Evolutionary conservation across 441 rosid species (phyloP), one percentile per base, ranked within the genome.

Genomic region (Populus tomentosa): DNA sequence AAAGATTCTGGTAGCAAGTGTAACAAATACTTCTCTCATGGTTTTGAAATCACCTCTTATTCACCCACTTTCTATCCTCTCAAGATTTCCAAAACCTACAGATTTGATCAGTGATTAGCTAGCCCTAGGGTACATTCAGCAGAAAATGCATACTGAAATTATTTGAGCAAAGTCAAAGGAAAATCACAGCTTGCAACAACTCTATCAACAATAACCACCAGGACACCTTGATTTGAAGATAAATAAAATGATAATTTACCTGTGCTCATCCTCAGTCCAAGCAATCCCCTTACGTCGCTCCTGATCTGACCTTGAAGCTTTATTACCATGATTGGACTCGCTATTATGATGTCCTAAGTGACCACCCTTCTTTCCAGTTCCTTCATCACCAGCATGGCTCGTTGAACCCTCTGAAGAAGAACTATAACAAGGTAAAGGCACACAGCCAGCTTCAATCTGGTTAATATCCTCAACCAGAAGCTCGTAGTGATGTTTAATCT

Each of bases 241-340:
- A 1, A 75, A 80, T 11, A 80, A 77, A 79, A 38, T 30, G 70
- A 74, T 40, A 79, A 77, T 80, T 85, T 80, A 96, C 99, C 98
- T 90, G 91, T 96, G 99, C 73, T 96, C 99, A 66, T 94, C 98
- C 87, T 96, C 99, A 1, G 98, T 89, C 99, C 99, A 96, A 53
- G 98, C 98, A 85, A 91, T 91, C 77, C 99, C 98, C 83, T 94
- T 96, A 26, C 98, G 93, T 4, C 98, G 93, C 82, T 96, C 99
- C 85, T 94, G 98, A 81, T 94, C 99, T 11, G 96, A 82, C 84
- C 93, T 92, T 36, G 97, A 91, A 82, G 80, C 80, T 87, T 94
- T 96, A 81, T 85, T 87, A 79, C 91, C 97, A 42, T 94, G 97
- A 79, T 83, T 85, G 63, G 93, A 86, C 67, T 92, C 96, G 16